Base-by-base conservation (phyloP, 345 rosid species). In the Eucalyptus sideroxylon region DNA sequence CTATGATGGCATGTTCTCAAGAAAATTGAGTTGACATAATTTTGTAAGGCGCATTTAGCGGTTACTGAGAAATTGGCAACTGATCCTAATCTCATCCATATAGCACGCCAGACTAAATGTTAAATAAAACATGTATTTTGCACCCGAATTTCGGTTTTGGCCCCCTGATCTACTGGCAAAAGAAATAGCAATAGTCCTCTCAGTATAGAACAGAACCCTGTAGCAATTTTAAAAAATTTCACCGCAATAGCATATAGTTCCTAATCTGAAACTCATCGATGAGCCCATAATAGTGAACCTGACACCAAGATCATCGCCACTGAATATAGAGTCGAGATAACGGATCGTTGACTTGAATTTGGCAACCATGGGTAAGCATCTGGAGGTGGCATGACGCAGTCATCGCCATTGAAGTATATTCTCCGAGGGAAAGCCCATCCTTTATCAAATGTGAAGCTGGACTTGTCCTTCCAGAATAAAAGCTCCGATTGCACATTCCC, bases 341-440 rank as follows among this genome's bases (percentile, higher is more conserved):
- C 87, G 37, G 86, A 90, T 87, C 92, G 90, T 88, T 86, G 91
- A 92, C 95, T 89, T 11, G 92, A 93, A 89, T 93, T 98, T 9
- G 99, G 99, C 91, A 95, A 93, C 94, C 95, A 95, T 7, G 99
- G 99, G 91, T 98, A 96, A 86, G 95, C 89, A 89, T 97, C 98
- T 5, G 98, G 98, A 88, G 99, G 97, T 30, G 99, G 99, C 99
- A 98, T 94, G 69, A 98, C 97, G 30, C 99, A 98, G 59, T 95
- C 94, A 50, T 98, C 99, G 6, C 99, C 99, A 50, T 98, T 98
- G 89, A 97, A 98, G 90, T 98, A 96, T 44, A 98, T 92, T 91
- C 98, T 91, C 13, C 96, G 91, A 45, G 99, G 98, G 91, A 97
- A 97, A 81, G 98, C 99, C 99, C 99, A 97, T 77, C 99, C 98